These are phyloP conservation scores for Umbelopsis sp. DNA, from an alignment of 371 early-diverging fungal species.

Conservation along the genomic window DNA sequence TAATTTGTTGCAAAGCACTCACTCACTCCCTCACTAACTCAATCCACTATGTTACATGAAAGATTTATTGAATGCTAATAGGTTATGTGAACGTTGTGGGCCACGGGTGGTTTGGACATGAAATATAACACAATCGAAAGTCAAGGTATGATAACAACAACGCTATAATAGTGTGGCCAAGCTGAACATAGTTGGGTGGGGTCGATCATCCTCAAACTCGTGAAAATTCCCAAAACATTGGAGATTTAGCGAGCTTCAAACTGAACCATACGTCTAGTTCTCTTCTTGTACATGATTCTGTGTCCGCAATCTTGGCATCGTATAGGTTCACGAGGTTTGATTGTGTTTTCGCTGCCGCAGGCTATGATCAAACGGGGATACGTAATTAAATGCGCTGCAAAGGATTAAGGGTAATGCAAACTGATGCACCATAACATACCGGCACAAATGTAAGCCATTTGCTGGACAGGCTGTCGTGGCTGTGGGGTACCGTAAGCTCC, in stretches of 20 bases:
- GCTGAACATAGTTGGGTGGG: too few relatives aligned
- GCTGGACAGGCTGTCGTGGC: constrained; percentile 51
- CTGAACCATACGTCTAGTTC: constrained; percentile 66
- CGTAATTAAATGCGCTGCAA: not conserved
- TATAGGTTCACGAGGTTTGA: constrained; percentile 93
- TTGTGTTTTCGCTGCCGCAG: constrained; percentile 88
- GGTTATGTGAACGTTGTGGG: constrained; percentile 4
- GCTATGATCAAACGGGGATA: constrained; percentile 44
- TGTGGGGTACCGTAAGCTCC: constrained; percentile 14
- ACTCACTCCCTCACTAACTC: too few relatives aligned
- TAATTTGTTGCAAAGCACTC: too few relatives aligned
- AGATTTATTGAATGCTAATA: constrained; percentile 13
- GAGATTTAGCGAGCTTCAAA: constrained; percentile 13
- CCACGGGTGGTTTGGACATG: not conserved
- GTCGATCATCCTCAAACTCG: too few relatives aligned
- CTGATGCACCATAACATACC: constrained; percentile 32
- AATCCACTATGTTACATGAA: constrained; percentile 1
- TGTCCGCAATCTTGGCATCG: constrained; percentile 96
- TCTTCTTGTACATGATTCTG: constrained; percentile 96
- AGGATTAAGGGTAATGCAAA: not conserved
- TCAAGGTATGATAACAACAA: constrained; percentile 2
- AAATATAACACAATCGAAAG: constrained; percentile 12
- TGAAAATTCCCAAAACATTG: not conserved
- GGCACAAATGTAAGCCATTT: constrained; percentile 68
- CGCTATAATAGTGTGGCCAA: too few relatives aligned